Conservation (phyloP, 768 basidiomycete species). For the Lactifluus piperatus region DNA sequence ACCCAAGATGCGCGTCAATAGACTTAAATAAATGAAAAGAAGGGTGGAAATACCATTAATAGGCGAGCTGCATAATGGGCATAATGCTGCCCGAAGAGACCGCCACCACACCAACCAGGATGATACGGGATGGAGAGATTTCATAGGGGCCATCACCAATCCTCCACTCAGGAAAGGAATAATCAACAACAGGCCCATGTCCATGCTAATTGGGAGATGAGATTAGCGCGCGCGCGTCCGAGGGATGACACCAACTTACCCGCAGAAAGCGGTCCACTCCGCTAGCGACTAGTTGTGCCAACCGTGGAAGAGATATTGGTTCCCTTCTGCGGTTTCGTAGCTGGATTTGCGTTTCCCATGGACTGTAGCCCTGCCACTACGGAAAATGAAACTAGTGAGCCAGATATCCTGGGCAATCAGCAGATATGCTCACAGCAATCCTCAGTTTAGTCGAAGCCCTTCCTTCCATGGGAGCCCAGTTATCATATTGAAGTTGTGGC, state of each 20-base stretch:
- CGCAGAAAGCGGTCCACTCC: conserved; percentile 13
- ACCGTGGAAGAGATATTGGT: conserved; percentile 9
- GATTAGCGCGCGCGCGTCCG: background rate
- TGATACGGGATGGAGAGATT: conserved; percentile 4
- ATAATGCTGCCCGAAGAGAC: conserved; percentile 12
- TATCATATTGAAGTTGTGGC: background rate
- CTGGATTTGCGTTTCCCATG: conserved; percentile 15
- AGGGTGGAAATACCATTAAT: background rate
- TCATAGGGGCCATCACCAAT: conserved; percentile 4
- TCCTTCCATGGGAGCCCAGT: conserved; percentile 11
- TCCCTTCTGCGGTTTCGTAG: conserved; percentile 13
- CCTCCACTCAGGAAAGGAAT: background rate
- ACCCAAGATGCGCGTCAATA: background rate
- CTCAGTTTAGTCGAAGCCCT: conserved; percentile 14
- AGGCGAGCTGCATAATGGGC: conserved; percentile 8
- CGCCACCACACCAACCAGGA: conserved; percentile 13
- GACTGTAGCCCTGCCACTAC: conserved; percentile 9
- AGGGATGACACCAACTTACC: background rate
- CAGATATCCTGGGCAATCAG: background rate
- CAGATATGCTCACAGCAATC: conserved; percentile 1
- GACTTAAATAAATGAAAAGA: background rate
- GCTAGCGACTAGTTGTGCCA: conserved; percentile 12
- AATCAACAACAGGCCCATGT: background rate
- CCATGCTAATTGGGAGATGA: conserved; percentile 1
- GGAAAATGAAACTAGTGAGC: background rate